Evolutionary conservation across 1,284 basidiomycete species (phyloP).

Genomic region (Xanthoconium separans): DNA sequence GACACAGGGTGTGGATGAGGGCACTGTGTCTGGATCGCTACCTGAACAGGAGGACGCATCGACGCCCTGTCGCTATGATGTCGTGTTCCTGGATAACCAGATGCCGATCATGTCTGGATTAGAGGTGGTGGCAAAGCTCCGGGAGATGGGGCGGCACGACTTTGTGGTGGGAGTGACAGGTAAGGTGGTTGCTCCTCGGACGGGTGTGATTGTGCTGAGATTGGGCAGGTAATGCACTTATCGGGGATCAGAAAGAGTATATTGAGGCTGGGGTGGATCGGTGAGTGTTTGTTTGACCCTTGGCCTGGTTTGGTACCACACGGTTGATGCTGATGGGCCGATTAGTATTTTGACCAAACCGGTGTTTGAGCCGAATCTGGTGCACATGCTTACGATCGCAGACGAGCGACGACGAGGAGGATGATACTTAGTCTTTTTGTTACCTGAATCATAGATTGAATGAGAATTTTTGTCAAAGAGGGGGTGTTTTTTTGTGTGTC

Average conservation of each 20-base stretch:
- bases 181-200: conserved; percentile 29
- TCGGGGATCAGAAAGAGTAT: conserved; percentile 73
- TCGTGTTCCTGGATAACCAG: conserved; percentile 86
- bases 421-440: background rate
- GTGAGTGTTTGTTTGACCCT: conserved; percentile 43
- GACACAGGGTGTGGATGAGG: background rate
- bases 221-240: conserved; percentile 57
- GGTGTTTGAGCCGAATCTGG: conserved; percentile 58
- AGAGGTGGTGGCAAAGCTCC: conserved; percentile 64
- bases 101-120: conserved; percentile 84
- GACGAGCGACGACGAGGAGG: conserved; percentile 43
- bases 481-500: conserved; percentile 16
- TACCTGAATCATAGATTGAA: too few relatives aligned
- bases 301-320: background rate
- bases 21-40: background rate
- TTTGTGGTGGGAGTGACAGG: conserved; percentile 81
- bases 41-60: background rate
- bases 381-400: conserved; percentile 52
- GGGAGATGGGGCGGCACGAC: conserved; percentile 64
- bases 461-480: background rate
- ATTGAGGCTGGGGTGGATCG: conserved; percentile 74
- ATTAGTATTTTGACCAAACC: conserved; percentile 67
- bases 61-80: conserved; percentile 45
- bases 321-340: conserved; percentile 3
- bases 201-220: conserved; percentile 20